Percentiles rank a stretch among this genome's conserved stretches.
These are phyloP conservation scores for Saccharomyces jurei DNA, from an alignment of 805 yeast species.

Conservation along the genomic window DNA sequence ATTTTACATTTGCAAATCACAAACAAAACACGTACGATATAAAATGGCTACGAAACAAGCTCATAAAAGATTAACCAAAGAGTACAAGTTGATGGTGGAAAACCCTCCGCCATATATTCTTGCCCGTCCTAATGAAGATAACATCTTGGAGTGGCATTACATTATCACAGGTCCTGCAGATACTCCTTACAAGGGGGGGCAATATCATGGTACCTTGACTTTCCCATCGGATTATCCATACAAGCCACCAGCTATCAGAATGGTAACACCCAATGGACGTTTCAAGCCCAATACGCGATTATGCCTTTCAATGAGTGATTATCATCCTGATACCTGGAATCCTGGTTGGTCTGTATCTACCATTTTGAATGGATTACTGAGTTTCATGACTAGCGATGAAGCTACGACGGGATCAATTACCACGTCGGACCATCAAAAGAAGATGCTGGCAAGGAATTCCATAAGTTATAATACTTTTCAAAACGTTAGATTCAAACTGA, in stretches of 20 bases:
- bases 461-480: constrained; percentile 49
- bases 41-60: constrained; percentile 40
- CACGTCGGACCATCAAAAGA: constrained; percentile 53
- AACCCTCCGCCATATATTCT: constrained; percentile 78
- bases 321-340: constrained; percentile 91
- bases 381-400: constrained; percentile 88
- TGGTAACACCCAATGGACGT: constrained; percentile 86
- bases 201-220: constrained; percentile 78
- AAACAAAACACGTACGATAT: neutral
- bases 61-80: constrained; percentile 54
- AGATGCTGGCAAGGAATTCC: constrained; percentile 50
- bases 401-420: constrained; percentile 74
- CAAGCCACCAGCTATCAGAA: constrained; percentile 83
- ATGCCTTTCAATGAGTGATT: constrained; percentile 89
- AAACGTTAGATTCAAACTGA: constrained; percentile 48
- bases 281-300: constrained; percentile 73
- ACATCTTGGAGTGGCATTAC: constrained; percentile 91
- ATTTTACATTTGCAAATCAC: neutral
- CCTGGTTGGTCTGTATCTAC: constrained; percentile 95
- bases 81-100: constrained; percentile 66
- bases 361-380: constrained; percentile 74
- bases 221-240: constrained; percentile 85
- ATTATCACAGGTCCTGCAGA: constrained; percentile 86
- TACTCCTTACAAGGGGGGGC: constrained; percentile 80
- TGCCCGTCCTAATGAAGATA: constrained; percentile 81